A percentile compares a stretch with the other conserved stretches of the same genome.
Conservation (phyloP, 2,329 filamentous ascomycete genomes). For the Epichloe uncinata region DNA sequence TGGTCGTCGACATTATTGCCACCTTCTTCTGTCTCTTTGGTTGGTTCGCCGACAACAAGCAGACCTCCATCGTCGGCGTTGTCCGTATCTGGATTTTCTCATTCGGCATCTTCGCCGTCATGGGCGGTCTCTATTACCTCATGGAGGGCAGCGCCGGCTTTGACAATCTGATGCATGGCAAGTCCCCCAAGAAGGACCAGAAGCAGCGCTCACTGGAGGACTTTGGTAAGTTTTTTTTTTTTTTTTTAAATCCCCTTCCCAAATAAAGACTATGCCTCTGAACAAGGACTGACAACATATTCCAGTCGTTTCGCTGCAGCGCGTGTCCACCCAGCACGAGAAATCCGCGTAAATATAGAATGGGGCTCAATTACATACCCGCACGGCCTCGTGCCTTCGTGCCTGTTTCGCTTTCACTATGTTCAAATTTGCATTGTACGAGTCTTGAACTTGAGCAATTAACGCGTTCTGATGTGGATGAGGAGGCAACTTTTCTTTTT, state of each 20-base stretch:
- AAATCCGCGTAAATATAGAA: slow-evolving; percentile 52
- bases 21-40: slow-evolving; percentile 80
- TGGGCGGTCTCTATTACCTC: slow-evolving; percentile 62
- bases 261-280: not conserved
- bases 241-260: not conserved
- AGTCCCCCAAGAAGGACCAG: slow-evolving; percentile 66
- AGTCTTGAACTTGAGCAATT: slow-evolving; percentile 19
- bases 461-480: slow-evolving; percentile 21
- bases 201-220: slow-evolving; percentile 81
- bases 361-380: slow-evolving; percentile 24
- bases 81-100: slow-evolving; percentile 88
- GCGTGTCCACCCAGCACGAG: slow-evolving; percentile 85
- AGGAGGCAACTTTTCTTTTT: slow-evolving; percentile 24
- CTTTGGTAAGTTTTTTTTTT: slow-evolving; percentile 57
- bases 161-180: slow-evolving; percentile 88
- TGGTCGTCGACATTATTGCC: slow-evolving; percentile 70
- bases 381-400: slow-evolving; percentile 19
- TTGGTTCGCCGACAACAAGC: slow-evolving; percentile 52
- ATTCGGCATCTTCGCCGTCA: slow-evolving; percentile 75
- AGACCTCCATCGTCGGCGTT: slow-evolving; percentile 69
- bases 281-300: slow-evolving; percentile 33
- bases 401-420: too few relatives aligned
- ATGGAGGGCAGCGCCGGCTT: slow-evolving; percentile 71
- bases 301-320: slow-evolving; percentile 72
- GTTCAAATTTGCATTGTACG: too few relatives aligned